Conservation (phyloP, 306 rosid species). For the Cicer pinnatifidum region DNA sequence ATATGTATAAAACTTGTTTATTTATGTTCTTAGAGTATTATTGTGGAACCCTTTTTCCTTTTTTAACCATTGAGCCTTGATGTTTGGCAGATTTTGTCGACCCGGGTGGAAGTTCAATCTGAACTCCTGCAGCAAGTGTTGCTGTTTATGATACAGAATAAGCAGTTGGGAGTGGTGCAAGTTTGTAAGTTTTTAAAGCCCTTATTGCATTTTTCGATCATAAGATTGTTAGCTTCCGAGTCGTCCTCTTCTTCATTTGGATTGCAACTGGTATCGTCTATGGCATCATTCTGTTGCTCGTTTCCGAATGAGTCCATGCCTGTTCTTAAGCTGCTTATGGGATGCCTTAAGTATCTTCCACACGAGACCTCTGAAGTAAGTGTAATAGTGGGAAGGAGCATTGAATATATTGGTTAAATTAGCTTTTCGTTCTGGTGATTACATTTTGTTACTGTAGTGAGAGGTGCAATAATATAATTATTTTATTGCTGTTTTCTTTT, state of each 20-base stretch:
- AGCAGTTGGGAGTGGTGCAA: constrained; percentile 62
- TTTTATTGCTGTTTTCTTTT: constrained; percentile 37
- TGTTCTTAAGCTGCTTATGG: constrained; percentile 66
- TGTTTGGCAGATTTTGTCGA: constrained; percentile 64
- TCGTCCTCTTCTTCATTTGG: constrained; percentile 61
- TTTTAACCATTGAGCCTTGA: constrained; percentile 30
- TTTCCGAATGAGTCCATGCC: constrained; percentile 69
- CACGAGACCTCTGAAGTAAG: constrained; percentile 70
- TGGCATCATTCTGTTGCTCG: constrained; percentile 77
- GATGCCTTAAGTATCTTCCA: constrained; percentile 62
- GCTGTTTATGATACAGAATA: constrained; percentile 64
- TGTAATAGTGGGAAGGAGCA: constrained; percentile 38
- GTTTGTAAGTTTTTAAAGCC: constrained; percentile 81
- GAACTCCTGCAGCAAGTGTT: constrained; percentile 84
- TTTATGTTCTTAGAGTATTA: not conserved
- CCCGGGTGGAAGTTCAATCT: constrained; percentile 71
- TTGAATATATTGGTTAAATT: constrained; percentile 29
- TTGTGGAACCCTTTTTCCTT: not conserved
- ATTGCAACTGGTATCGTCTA: constrained; percentile 60
- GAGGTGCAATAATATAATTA: constrained; percentile 20
- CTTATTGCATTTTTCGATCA: constrained; percentile 59
- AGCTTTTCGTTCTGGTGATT: constrained; percentile 19
- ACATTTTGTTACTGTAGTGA: constrained; percentile 28
- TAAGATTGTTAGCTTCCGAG: constrained; percentile 61
- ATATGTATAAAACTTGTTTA: too few species aligned